These are phyloP conservation scores for Neurospora sp. DNA, from an alignment of 495 filamentous ascomycete species.

Conservation along the genomic window DNA sequence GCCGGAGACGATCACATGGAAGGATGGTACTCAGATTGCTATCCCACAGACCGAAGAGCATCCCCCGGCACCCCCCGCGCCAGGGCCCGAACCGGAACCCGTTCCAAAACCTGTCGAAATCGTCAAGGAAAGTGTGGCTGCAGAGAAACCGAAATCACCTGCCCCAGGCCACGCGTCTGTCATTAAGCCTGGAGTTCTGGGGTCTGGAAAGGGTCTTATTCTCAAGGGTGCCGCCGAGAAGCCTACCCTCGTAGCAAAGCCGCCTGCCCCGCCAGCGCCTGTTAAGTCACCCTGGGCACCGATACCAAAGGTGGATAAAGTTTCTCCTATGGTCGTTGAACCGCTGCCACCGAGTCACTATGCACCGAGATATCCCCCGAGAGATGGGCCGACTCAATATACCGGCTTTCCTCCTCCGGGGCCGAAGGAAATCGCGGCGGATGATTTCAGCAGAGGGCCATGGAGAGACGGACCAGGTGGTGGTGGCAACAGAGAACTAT, in stretches of 20 bases:
- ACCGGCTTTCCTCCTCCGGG: conserved; percentile 28
- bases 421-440: conserved; percentile 78
- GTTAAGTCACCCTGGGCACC: conserved; percentile 87
- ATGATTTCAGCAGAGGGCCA: conserved; percentile 75
- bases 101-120: background rate
- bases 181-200: conserved; percentile 33
- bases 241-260: conserved; percentile 68
- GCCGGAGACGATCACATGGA: conserved; percentile 93
- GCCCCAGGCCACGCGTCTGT: conserved; percentile 28
- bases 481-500: conserved; percentile 65
- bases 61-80: conserved; percentile 26
- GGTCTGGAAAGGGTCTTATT: conserved; percentile 44
- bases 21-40: conserved; percentile 88
- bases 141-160: conserved; percentile 29
- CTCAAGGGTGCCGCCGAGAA: conserved; percentile 63
- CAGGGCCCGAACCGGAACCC: conserved; percentile 14
- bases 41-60: conserved; percentile 53
- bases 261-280: conserved; percentile 57
- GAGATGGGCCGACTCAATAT: conserved; percentile 14
- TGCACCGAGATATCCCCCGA: conserved; percentile 20
- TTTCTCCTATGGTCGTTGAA: conserved; percentile 56
- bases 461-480: conserved; percentile 58
- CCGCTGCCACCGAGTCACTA: conserved; percentile 9
- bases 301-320: conserved; percentile 73
- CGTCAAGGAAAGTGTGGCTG: conserved; percentile 11